Evolutionary conservation across 352 stramenopile species (phyloP), one percentile per base, ranked within the genome.

Genomic region (Phytopythium sindhum): DNA sequence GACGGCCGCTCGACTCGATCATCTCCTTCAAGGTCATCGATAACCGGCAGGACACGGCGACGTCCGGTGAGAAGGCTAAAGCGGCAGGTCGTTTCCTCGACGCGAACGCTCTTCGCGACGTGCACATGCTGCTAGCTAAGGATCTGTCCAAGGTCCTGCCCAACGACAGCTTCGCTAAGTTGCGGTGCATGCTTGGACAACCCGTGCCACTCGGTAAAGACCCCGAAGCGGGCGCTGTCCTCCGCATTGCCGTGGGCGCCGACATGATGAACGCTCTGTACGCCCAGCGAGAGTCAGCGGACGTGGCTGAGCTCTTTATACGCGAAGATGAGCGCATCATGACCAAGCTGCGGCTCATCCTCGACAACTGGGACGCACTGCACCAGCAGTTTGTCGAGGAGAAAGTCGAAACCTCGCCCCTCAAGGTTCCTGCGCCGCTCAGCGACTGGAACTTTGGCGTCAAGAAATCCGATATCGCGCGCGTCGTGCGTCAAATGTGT

Each of bases 231-330:
- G 74, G 75, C 42, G 78, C 75, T 48, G 85, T 97, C 10, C 37
- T 97, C 41, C 83, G 89, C n/a, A 92, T 96, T 60, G 89, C 89
- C 0, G 74, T 97, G 33, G 86, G 89, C 15, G 89, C 89, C 26
- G 89, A 96, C 59, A 97, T 97, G 85, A 74, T 96, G 48, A 94
- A 94, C 54, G 57, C 61, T 21, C 78, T 90, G 51, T 83, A 86
- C 67, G 71, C 74, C 72, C 28, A 70, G 77, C 7, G 69, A 69
- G 67, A 67, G 37, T 76, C 71, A 44, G 54, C 31, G 4, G 57
- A 61, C 31, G 66, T 75, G 9, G 65, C 89, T 4, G 69, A 81
- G 11, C 69, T 78, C 21, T 71, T 89, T 10, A 67, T 84, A 2
- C 35, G 68, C 15, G 72, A 91, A 12, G 85, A 94, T 50, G 73